phyloP scores from a whole-genome alignment of 2,329 filamentous ascomycete species.

The Kalaharituber pfeilii region DNA sequence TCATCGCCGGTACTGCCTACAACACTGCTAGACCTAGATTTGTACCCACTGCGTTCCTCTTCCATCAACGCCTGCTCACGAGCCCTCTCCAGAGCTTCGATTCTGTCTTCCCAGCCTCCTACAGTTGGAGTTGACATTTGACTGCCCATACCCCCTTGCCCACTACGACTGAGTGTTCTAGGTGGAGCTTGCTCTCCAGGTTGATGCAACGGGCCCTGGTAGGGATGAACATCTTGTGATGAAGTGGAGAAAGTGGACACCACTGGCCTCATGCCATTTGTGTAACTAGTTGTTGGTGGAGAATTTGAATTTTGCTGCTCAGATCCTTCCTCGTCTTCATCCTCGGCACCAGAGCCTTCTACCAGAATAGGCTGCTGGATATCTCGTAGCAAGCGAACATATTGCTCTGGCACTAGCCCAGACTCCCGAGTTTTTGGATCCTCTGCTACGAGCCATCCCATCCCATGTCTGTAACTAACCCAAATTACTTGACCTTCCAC shows the following conservation, averaged over 20 bases:
- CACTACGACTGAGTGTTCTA: background rate
- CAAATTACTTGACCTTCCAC: constrained; percentile 91
- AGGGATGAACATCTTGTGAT: constrained; percentile 50
- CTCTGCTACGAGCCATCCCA: constrained; percentile 93
- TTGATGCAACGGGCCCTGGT: constrained; percentile 38
- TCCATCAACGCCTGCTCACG: background rate
- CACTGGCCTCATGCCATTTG: constrained; percentile 51
- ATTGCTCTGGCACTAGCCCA: constrained; percentile 88
- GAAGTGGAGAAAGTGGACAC: constrained; percentile 54
- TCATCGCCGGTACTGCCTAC: background rate
- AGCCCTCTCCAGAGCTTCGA: background rate
- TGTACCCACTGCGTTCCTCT: background rate
- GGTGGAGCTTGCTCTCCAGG: constrained; percentile 13
- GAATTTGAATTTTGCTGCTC: constrained; percentile 18
- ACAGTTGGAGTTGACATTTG: background rate
- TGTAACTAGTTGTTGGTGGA: constrained; percentile 33
- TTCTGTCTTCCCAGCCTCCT: background rate
- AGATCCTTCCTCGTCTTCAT: background rate
- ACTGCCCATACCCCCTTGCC: background rate
- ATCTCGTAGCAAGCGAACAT: constrained; percentile 77
- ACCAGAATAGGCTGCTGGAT: constrained; percentile 41
- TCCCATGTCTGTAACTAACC: constrained; percentile 87
- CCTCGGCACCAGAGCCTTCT: constrained; percentile 5
- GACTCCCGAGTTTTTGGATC: constrained; percentile 64
- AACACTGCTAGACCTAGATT: background rate